Percentiles rank a stretch among this genome's conserved stretches.
These are phyloP conservation scores for Cryptococcus depauperatus DNA, from an alignment of 1,284 basidiomycete genomes.

Conservation along the genomic window DNA sequence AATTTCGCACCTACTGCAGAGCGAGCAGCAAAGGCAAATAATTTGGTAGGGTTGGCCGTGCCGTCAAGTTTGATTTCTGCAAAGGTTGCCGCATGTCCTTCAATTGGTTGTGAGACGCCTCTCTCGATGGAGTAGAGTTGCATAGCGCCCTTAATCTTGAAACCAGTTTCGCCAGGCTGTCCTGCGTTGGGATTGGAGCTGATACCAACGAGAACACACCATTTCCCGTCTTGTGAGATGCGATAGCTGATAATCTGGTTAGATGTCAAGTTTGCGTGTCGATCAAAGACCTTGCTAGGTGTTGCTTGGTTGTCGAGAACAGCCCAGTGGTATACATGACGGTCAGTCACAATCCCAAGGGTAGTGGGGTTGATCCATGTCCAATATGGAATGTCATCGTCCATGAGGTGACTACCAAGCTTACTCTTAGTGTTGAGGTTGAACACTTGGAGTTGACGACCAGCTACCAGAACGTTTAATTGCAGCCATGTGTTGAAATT, in stretches of 20 bases:
- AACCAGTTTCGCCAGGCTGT: constrained; percentile 67
- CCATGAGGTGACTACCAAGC: constrained; percentile 90
- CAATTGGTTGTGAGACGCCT: constrained; percentile 96
- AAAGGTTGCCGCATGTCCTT: constrained; percentile 96
- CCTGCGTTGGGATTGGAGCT: constrained; percentile 74
- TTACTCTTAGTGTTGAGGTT: constrained; percentile 97
- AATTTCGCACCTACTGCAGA: constrained; percentile 97
- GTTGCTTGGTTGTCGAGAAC: constrained; percentile 46
- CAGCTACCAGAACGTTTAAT: constrained; percentile 52
- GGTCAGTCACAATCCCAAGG: constrained; percentile 92
- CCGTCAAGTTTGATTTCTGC: constrained; percentile 86
- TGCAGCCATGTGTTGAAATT: neutral
- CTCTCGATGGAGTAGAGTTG: constrained; percentile 73
- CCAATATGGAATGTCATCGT: constrained; percentile 96
- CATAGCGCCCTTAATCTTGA: constrained; percentile 97
- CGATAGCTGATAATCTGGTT: constrained; percentile 99
- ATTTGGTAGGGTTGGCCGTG: constrained; percentile 70
- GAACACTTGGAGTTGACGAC: constrained; percentile 92
- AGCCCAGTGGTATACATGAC: constrained; percentile 90
- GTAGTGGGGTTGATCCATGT: constrained; percentile 91
- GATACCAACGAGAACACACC: constrained; percentile 95
- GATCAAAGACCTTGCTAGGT: constrained; percentile 66
- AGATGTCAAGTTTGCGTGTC: constrained; percentile 86
- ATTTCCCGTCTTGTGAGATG: constrained; percentile 84
- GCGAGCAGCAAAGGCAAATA: constrained; percentile 93